phyloP scores from a whole-genome alignment of 345 rosid genomes.

The Isatis tinctoria region DNA sequence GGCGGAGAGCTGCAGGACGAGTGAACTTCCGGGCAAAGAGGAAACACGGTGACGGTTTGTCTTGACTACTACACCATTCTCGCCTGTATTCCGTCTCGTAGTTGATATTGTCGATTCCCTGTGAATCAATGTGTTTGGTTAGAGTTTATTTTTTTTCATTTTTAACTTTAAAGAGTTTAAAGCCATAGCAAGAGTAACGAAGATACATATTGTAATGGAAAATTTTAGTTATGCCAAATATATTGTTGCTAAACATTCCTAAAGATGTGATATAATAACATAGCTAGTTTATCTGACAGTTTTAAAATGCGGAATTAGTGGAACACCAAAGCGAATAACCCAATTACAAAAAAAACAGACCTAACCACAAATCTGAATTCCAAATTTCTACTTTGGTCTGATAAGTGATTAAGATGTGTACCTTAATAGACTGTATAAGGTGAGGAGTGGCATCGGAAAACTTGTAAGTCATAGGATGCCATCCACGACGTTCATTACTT shows the following conservation, averaged over 20 bases:
- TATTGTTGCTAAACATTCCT: neutral
- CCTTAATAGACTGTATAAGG: conserved; percentile 76
- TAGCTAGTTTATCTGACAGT: neutral
- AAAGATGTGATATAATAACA: neutral
- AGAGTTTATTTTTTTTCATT: neutral
- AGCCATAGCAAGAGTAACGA: neutral
- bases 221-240: neutral
- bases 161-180: neutral
- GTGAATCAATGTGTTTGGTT: conserved; percentile 13
- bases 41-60: conserved; percentile 74
- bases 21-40: conserved; percentile 97
- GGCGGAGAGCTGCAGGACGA: conserved; percentile 81
- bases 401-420: conserved; percentile 22
- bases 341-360: too few species aligned
- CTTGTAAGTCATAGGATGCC: conserved; percentile 91
- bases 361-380: too few species aligned
- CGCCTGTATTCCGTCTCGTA: conserved; percentile 79
- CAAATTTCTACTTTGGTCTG: too few species aligned
- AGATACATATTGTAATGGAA: neutral
- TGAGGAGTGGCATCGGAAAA: conserved; percentile 70
- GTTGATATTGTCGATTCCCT: conserved; percentile 80
- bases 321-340: neutral
- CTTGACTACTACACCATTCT: conserved; percentile 96
- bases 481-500: conserved; percentile 76
- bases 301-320: neutral